Evolutionary conservation across 208 protist species (phyloP), one percentile per base, ranked within the genome.

Genomic region (Acanthamoeba triangularis): DNA sequence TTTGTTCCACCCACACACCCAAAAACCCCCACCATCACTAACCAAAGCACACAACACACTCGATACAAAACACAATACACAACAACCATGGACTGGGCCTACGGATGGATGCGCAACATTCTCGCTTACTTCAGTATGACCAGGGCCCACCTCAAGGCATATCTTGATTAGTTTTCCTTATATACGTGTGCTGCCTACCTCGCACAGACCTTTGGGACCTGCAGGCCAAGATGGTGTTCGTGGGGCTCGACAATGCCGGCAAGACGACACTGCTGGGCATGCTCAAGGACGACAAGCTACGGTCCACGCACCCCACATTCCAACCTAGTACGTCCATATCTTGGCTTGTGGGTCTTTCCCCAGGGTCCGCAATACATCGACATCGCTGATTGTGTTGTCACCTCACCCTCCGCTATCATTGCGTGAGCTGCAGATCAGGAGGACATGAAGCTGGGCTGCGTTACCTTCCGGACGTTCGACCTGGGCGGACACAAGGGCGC

Each of bases 231-330:
- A 99, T 99, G 69, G 97, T 99, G 7, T 99, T 99, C 97, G 98
- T 99, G 25, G 99, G 99, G 25, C 98, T 99, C 30, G 99, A 99
- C 97, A 99, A 99, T 97, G 99, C 99, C 14, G 99, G 99, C 59
- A 99, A 99, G 97, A 99, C 99, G 10, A 99, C 99, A 10, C 97
- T 99, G 4, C 97, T 99, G 25, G 99, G 99, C 95, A 97, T 99
- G 87, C 95, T 99, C 3, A 98, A 99, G 90, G 97, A 99, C 93
- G 98, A 98, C 88, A 95, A 97, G 47, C 72, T 99, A 4, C 95
- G 96, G 35, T 87, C 96, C 30, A 96, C 97, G 59, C 37, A 96
- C 18, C 99, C 99, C 33, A 99, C 99, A 10, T 96, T 97, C 72
- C 97, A 99, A 72, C 98, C 98, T 78, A 99, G 98, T 98, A 97